Evolutionary conservation across 257 asterid genomes (phyloP).

Genomic region (Solanum phureja): DNA sequence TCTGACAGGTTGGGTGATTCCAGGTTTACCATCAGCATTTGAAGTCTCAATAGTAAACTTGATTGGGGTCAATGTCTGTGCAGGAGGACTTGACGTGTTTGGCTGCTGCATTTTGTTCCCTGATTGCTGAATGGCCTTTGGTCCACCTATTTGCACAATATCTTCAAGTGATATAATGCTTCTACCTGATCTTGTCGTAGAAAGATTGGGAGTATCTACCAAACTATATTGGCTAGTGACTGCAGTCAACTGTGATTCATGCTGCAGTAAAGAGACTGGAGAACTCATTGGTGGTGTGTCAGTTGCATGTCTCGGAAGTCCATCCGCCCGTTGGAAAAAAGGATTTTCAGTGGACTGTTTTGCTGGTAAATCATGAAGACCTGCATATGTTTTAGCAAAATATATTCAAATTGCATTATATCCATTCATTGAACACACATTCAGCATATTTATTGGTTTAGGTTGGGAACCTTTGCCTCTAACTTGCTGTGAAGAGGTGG

Average conservation of each 20-base stretch:
- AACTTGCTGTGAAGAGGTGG: constrained; percentile 18
- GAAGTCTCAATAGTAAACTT: background rate
- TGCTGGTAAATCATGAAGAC: constrained; percentile 22
- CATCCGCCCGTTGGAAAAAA: constrained; percentile 21
- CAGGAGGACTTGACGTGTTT: background rate
- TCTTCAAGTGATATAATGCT: constrained; percentile 8
- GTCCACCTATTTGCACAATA: constrained; percentile 15
- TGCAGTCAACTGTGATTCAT: constrained; percentile 8
- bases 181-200: constrained; percentile 20
- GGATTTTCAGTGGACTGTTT: constrained; percentile 17
- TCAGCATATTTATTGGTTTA: background rate
- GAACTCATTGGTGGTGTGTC: constrained; percentile 15
- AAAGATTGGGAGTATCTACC: constrained; percentile 7
- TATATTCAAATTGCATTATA: background rate
- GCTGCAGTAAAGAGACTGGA: constrained; percentile 4
- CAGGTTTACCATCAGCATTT: constrained; percentile 10
- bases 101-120: constrained; percentile 3
- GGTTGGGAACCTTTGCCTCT: constrained; percentile 32
- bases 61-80: background rate
- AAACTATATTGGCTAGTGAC: constrained; percentile 4
- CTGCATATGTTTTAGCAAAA: constrained; percentile 17
- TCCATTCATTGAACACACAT: background rate
- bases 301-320: constrained; percentile 13
- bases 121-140: constrained; percentile 18
- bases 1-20: constrained; percentile 17